These are phyloP conservation scores for Lanzia echinophila DNA, from an alignment of 2,329 filamentous ascomycete genomes.

Conservation along the genomic window DNA sequence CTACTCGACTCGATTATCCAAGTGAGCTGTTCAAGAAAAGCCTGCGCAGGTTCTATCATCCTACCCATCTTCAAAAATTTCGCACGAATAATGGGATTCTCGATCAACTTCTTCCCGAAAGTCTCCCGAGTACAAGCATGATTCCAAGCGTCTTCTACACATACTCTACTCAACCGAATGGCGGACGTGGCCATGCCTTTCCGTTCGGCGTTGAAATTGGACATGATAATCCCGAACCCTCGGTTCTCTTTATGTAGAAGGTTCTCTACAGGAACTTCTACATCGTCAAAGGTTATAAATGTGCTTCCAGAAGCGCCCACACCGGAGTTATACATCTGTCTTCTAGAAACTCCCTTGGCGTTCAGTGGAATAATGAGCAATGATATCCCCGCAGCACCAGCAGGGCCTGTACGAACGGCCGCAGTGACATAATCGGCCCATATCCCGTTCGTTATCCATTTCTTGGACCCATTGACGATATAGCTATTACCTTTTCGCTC, in stretches of 20 bases:
- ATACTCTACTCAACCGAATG: constrained; percentile 51
- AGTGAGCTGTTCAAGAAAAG: constrained; percentile 55
- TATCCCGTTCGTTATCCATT: constrained; percentile 59
- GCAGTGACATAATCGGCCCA: constrained; percentile 57
- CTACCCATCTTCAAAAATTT: constrained; percentile 54
- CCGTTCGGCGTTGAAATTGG: constrained; percentile 53
- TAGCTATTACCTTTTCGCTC: constrained; percentile 44
- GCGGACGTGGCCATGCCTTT: constrained; percentile 50
- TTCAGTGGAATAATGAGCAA: constrained; percentile 50
- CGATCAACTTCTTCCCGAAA: constrained; percentile 51
- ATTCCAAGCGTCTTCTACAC: constrained; percentile 44
- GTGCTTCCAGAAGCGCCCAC: constrained; percentile 56
- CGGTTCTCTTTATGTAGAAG: constrained; percentile 47
- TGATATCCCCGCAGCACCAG: constrained; percentile 47
- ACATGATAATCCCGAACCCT: constrained; percentile 54
- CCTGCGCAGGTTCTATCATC: constrained; percentile 54
- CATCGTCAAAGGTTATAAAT: constrained; percentile 49
- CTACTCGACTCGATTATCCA: constrained; percentile 30
- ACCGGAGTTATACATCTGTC: constrained; percentile 56
- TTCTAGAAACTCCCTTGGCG: constrained; percentile 42
- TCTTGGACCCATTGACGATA: constrained; percentile 60
- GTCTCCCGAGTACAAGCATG: constrained; percentile 49
- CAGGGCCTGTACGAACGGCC: constrained; percentile 52
- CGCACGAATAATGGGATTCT: constrained; percentile 51
- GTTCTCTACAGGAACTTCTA: constrained; percentile 46